A percentile compares a stretch with the other conserved stretches of the same genome.
phyloP scores from a whole-genome alignment of 345 rosid genomes.

The Angophora floribunda region DNA sequence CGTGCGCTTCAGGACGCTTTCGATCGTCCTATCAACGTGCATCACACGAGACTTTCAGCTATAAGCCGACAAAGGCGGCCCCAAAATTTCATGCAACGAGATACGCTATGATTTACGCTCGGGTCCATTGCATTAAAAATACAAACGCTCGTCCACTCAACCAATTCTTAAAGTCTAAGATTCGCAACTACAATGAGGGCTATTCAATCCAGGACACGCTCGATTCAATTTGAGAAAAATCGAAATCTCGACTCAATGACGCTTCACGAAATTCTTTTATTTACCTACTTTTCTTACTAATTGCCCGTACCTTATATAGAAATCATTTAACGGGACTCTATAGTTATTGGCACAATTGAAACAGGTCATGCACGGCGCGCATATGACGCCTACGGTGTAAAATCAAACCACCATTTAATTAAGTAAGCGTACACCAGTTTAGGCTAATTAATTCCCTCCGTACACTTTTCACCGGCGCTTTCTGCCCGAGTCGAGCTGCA shows the following conservation, averaged over 20 bases:
- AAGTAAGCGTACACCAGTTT: not conserved
- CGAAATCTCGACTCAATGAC: not conserved
- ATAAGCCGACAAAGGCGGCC: not conserved
- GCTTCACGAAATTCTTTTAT: not conserved
- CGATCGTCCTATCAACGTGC: not conserved
- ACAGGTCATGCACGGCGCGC: not conserved
- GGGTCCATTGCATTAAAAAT: not conserved
- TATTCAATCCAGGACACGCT: accelerated
- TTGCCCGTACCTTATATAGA: not conserved
- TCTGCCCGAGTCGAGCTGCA: not conserved
- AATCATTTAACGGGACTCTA: not conserved
- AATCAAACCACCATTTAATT: not conserved
- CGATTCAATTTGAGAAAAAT: not conserved
- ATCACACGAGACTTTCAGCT: not conserved
- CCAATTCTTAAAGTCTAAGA: not conserved
- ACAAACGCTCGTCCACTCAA: not conserved
- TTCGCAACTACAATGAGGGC: accelerated
- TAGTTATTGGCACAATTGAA: not conserved
- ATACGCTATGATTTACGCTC: not conserved
- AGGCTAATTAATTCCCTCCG: not conserved
- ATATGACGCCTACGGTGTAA: not conserved
- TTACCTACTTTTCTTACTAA: not conserved
- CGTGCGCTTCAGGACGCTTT: not conserved
- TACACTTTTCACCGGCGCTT: not conserved
- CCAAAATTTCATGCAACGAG: not conserved